Conservation (phyloP, 495 filamentous ascomycete species). For the Podospora pseudocomata region DNA sequence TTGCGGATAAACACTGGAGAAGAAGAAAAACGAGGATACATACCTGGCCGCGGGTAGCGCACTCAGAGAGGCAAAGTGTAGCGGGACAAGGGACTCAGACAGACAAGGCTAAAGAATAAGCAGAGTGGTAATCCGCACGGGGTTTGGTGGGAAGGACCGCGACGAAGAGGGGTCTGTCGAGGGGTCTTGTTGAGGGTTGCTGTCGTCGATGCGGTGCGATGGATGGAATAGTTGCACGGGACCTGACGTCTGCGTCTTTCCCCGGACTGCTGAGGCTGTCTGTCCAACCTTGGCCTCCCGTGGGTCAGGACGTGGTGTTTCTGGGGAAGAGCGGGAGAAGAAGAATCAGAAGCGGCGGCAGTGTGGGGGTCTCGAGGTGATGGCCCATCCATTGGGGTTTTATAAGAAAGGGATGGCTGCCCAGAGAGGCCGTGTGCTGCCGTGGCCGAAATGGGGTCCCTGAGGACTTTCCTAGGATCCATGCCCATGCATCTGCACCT, state of each 20-base stretch:
- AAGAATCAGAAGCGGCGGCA: slow-evolving; percentile 24
- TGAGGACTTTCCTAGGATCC: slow-evolving; percentile 3
- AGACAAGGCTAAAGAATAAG: slow-evolving; percentile 4
- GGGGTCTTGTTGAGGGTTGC: neutral
- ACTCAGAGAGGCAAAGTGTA: neutral
- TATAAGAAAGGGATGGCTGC: slow-evolving; percentile 15
- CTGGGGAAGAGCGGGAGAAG: slow-evolving; percentile 30
- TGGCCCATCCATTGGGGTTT: slow-evolving; percentile 19
- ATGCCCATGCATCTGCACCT: slow-evolving; percentile 7
- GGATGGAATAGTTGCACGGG: slow-evolving; percentile 18
- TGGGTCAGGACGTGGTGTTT: slow-evolving; percentile 23
- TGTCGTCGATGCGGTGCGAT: neutral
- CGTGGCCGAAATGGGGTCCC: slow-evolving; percentile 17
- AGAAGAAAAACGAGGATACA: neutral
- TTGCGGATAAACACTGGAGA: neutral
- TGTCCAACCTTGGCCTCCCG: slow-evolving; percentile 30
- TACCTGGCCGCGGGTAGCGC: slow-evolving; percentile 2
- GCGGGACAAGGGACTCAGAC: neutral
- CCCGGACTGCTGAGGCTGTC: slow-evolving; percentile 14
- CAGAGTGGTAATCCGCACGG: slow-evolving; percentile 3
- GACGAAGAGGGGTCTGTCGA: neutral
- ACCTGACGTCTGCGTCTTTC: slow-evolving; percentile 14
- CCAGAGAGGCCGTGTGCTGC: slow-evolving; percentile 16
- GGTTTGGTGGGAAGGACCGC: slow-evolving; percentile 3
- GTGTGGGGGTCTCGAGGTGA: slow-evolving; percentile 33